Conservation (phyloP, 345 rosid genomes). For the Euphorbia pulcherrima region DNA sequence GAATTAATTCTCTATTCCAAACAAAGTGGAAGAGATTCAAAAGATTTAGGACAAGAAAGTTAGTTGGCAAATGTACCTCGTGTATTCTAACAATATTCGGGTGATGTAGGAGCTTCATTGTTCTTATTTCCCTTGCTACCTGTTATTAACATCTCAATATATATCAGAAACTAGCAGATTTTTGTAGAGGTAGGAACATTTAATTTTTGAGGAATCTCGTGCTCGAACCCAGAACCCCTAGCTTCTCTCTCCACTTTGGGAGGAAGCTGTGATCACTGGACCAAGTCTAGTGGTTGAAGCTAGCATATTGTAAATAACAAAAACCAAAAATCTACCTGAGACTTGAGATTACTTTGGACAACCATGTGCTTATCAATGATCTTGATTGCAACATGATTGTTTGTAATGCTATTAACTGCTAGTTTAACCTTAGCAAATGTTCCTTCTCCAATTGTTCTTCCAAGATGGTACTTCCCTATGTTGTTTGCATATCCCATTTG, state of each 20-base stretch:
- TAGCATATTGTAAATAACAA: no score
- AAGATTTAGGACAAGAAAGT: conserved; percentile 2
- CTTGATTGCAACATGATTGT: conserved; percentile 63
- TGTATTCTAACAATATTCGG: conserved; percentile 72
- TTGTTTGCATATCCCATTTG: conserved; percentile 47
- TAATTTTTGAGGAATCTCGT: no score
- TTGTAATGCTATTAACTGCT: conserved; percentile 58
- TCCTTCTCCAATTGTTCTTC: conserved; percentile 81
- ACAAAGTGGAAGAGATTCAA: not conserved
- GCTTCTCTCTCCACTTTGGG: no score
- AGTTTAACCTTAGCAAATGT: conserved; percentile 88
- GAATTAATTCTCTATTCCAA: no score
- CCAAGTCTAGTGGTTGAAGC: no score
- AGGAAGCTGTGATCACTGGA: no score
- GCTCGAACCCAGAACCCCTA: no score
- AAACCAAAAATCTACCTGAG: conserved; percentile 41
- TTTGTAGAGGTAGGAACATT: no score
- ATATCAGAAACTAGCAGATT: conserved; percentile 17
- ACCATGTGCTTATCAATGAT: conserved; percentile 72
- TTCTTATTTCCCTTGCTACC: conserved; percentile 77
- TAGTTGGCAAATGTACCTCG: conserved; percentile 46
- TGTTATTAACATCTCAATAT: conserved; percentile 18
- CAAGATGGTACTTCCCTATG: conserved; percentile 65
- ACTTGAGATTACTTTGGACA: conserved; percentile 60
- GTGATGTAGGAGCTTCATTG: conserved; percentile 85